Evolutionary conservation across 169 alveolate species (phyloP), one percentile per base, ranked within the genome.

Genomic region (Plasmodium ovale): DNA sequence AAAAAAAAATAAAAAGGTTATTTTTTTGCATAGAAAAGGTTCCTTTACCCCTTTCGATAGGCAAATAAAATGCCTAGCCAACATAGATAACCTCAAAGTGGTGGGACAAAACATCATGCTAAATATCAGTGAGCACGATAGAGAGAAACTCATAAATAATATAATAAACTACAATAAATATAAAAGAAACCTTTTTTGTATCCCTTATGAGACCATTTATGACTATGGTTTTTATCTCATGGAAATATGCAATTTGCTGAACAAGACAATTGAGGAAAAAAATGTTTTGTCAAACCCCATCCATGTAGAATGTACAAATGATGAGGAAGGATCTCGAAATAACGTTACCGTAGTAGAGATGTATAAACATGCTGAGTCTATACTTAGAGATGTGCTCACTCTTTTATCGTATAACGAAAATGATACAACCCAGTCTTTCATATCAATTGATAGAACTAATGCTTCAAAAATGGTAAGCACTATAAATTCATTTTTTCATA

Each of bases 191-290:
- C 23, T 77, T 33, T 53, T 77, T 62, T 64, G 70, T 27, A 85
- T 93, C 42, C 85, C 91, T n/a, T 94, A 73, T 88, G 94, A 87
- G 9, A 74, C 95, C 9, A 85, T 93, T 25, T 27, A 42, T 53
- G 94, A 92, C 1, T 95, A 95, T 62, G 82, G 88, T 6, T 79
- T 60, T 33, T 73, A 77, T 12, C 23, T 92, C 21, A 90, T 89
- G 19, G 62, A 72, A 44, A 89, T 94, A 68, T 67, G 53, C 25
- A 31, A 23, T 53, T 88, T 54, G 25, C 62, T 58, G 21, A 21
- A 72, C 65, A 16, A 37, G 23, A 42, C 23, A 42, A 14, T 67
- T 14, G 21, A 42, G 23, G 19, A 5, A 5, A 5, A 5, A 47
- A 21, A 2, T 6, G 23, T 14, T 14, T 1, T 47, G 16, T n/a